Conservation (phyloP, 805 yeast species). For the Metschnikowia koreensis region DNA sequence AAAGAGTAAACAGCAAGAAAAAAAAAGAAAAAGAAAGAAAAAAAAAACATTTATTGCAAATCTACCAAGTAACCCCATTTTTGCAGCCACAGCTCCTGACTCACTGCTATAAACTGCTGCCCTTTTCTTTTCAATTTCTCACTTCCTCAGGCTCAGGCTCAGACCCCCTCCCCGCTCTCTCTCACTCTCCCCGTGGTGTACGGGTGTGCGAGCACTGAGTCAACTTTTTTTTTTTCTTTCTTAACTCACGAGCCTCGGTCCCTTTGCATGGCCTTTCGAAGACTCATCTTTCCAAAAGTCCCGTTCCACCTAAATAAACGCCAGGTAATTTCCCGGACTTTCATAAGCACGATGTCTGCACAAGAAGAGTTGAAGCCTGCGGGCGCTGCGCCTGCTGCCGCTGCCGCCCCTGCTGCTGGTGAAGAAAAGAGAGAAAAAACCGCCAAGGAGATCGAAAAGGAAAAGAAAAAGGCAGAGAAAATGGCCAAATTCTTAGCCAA, state of each 20-base stretch:
- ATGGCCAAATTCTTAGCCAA: conserved; percentile 85
- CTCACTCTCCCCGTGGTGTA: conserved; percentile 9
- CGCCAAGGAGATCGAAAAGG: conserved; percentile 81
- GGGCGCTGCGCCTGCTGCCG: conserved; percentile 3
- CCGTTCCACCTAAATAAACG: conserved; percentile 4
- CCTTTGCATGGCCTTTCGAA: conserved; percentile 17
- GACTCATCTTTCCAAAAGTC: conserved; percentile 12
- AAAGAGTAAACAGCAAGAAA: too few species aligned
- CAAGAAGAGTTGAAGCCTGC: conserved; percentile 6
- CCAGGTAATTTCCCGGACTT: conserved; percentile 6
- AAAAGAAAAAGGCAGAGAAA: conserved; percentile 84
- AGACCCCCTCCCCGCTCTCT: too few species aligned
- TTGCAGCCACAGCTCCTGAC: too few species aligned
- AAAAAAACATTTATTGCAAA: too few species aligned
- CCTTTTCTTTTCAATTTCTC: too few species aligned
- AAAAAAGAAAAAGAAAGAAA: too few species aligned
- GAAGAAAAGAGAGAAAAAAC: conserved; percentile 42
- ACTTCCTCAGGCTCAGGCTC: too few species aligned
- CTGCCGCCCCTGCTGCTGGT: conserved; percentile 10
- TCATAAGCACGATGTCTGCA: conserved; percentile 17
- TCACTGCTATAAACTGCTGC: too few species aligned
- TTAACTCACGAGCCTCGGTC: neutral
- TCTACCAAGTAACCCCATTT: too few species aligned
- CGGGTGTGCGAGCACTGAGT: neutral
- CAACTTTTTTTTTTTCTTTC: conserved; percentile 1